Evolutionary conservation across 192 early-diverging fungal species (phyloP).

Genomic region (Mortierella antarctica): DNA sequence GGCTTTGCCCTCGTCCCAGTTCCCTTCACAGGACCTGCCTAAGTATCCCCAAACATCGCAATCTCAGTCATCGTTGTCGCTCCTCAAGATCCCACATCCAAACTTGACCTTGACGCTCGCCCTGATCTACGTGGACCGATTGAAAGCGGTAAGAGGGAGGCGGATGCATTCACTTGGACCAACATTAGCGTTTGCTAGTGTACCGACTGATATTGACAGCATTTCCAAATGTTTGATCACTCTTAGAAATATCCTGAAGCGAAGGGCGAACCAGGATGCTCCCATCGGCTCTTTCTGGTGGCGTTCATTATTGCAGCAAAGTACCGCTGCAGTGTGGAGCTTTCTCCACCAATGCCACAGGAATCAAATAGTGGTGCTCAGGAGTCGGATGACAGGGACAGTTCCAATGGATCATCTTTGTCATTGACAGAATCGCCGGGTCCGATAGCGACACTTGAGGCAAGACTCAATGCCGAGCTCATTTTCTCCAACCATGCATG

Average conservation of each 20-base stretch:
- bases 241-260: conserved; percentile 55
- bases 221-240: background rate
- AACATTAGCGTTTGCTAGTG: background rate
- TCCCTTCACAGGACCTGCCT: too few relatives aligned
- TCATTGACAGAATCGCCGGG: background rate
- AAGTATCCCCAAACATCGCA: background rate
- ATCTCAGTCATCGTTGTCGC: background rate
- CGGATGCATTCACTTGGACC: background rate
- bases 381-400: background rate
- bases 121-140: conserved; percentile 43
- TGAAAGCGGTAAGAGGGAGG: conserved; percentile 48
- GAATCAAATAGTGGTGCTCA: background rate
- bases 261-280: conserved; percentile 59
- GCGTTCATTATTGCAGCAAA: conserved; percentile 65
- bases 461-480: conserved; percentile 27
- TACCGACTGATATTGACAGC: too few relatives aligned
- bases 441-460: conserved; percentile 8
- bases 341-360: conserved; percentile 20
- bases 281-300: conserved; percentile 57
- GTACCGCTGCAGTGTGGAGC: conserved; percentile 43
- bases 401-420: background rate
- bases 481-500: conserved; percentile 49
- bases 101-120: conserved; percentile 48
- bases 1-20: too few relatives aligned
- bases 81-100: conserved; percentile 31